These are phyloP conservation scores for Fragilariopsis cylindrus DNA, from an alignment of 108 stramenopile genomes.

Conservation along the genomic window DNA sequence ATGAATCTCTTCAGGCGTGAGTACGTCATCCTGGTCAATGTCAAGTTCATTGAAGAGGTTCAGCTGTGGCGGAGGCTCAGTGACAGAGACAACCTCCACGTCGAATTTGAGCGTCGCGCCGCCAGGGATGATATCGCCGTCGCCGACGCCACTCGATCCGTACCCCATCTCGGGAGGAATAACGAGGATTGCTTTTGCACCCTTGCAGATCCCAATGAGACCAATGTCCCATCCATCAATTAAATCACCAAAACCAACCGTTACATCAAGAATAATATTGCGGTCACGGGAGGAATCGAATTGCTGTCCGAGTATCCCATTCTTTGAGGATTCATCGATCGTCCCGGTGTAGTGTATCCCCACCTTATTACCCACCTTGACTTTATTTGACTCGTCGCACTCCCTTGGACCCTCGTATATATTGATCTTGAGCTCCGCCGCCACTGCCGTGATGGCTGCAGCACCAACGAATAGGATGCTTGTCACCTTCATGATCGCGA, in stretches of 20 bases:
- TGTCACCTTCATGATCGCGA: too few species aligned
- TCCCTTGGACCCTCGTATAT: constrained; percentile 35
- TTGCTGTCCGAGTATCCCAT: constrained; percentile 18
- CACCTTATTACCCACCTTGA: constrained; percentile 29
- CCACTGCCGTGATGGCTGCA: neutral
- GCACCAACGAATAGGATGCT: too few species aligned
- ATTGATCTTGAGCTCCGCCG: constrained; percentile 35
- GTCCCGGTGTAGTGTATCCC: constrained; percentile 38
- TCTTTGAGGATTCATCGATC: constrained; percentile 36
- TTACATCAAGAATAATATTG: neutral
- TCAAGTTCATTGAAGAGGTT: constrained; percentile 42
- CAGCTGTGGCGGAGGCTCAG: constrained; percentile 30
- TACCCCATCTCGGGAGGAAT: constrained; percentile 73
- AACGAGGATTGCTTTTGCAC: constrained; percentile 51
- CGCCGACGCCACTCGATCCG: constrained; percentile 47
- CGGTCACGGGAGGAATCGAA: constrained; percentile 23
- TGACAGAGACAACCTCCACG: constrained; percentile 10
- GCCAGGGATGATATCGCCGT: constrained; percentile 43
- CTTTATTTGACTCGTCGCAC: constrained; percentile 26
- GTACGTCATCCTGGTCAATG: constrained; percentile 34
- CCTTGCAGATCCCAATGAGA: constrained; percentile 57
- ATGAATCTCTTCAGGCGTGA: constrained; percentile 27
- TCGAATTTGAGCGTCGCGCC: constrained; percentile 56
- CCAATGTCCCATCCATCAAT: constrained; percentile 70
- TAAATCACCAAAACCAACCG: constrained; percentile 53